A percentile compares a stretch with the other conserved stretches of the same genome.
These are phyloP conservation scores for Pterocarpus macrocarpus DNA, from an alignment of 306 rosid genomes.

Conservation along the genomic window DNA sequence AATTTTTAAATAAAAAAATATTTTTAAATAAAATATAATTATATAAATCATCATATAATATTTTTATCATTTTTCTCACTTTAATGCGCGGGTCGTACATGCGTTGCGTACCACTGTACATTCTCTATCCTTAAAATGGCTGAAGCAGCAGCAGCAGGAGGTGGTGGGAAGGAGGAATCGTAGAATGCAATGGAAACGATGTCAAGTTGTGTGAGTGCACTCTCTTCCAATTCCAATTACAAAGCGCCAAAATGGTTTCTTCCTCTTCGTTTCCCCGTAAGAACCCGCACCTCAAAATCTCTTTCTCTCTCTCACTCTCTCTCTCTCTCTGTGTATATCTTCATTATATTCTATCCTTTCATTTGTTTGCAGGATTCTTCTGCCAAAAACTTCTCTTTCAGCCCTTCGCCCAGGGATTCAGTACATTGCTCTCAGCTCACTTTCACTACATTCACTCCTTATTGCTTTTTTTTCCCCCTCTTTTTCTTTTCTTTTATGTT, in stretches of 20 bases:
- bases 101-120: too few species aligned
- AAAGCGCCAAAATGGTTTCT: constrained; percentile 18
- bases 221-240: constrained; percentile 12
- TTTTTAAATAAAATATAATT: too few species aligned
- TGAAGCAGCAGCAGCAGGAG: neutral
- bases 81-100: too few species aligned
- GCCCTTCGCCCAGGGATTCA: constrained; percentile 27
- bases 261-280: constrained; percentile 12
- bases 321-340: neutral
- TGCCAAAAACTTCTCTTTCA: constrained; percentile 6
- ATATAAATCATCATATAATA: too few species aligned
- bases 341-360: neutral
- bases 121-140: neutral
- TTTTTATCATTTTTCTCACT: too few species aligned
- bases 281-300: constrained; percentile 9
- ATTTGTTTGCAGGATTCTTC: constrained; percentile 43
- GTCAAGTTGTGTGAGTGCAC: neutral
- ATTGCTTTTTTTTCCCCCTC: too few species aligned
- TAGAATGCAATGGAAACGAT: neutral
- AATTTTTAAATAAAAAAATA: too few species aligned
- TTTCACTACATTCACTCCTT: neutral
- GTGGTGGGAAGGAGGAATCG: neutral
- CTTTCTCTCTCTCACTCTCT: neutral
- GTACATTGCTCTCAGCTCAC: constrained; percentile 47
- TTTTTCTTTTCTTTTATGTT: too few species aligned